phyloP scores from a whole-genome alignment of 225 moss, liverwort and hornwort species.

The Neckera pumila region DNA sequence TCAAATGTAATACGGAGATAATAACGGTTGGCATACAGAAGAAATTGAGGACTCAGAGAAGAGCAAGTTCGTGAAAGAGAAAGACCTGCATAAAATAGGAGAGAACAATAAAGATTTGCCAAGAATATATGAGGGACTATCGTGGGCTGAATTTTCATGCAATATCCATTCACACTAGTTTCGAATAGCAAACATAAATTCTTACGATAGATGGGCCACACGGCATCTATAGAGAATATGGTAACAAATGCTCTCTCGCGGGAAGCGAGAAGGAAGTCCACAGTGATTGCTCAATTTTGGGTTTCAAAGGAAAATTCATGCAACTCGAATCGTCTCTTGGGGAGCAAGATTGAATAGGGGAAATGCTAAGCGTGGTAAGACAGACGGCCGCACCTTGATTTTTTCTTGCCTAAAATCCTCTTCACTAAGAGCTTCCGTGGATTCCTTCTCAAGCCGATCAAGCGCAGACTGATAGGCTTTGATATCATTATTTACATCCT shows the following conservation, averaged over 20 bases:
- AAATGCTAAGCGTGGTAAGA: neutral
- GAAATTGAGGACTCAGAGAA: neutral
- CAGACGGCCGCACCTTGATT: constrained; percentile 39
- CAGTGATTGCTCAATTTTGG: neutral
- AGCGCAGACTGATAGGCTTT: constrained; percentile 82
- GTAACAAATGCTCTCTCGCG: neutral
- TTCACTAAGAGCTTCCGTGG: constrained; percentile 73
- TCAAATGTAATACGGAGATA: neutral
- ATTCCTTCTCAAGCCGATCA: constrained; percentile 78
- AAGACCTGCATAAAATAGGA: neutral
- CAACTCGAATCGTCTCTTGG: neutral
- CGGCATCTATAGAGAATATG: neutral
- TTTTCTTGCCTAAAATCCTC: constrained; percentile 82
- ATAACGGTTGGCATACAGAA: neutral
- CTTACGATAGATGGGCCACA: neutral
- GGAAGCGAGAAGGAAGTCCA: neutral
- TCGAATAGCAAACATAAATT: neutral
- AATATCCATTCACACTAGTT: neutral
- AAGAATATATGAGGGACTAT: neutral
- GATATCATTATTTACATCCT: constrained; percentile 88
- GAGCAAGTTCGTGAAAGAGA: neutral
- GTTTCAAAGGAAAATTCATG: neutral
- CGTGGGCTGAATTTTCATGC: neutral
- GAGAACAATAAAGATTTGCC: neutral
- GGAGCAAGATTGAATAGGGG: neutral